Evolutionary conservation across 495 filamentous ascomycete species (phyloP), one percentile per base, ranked within the genome.

Genomic region (Talaromyces trachyspermus): DNA sequence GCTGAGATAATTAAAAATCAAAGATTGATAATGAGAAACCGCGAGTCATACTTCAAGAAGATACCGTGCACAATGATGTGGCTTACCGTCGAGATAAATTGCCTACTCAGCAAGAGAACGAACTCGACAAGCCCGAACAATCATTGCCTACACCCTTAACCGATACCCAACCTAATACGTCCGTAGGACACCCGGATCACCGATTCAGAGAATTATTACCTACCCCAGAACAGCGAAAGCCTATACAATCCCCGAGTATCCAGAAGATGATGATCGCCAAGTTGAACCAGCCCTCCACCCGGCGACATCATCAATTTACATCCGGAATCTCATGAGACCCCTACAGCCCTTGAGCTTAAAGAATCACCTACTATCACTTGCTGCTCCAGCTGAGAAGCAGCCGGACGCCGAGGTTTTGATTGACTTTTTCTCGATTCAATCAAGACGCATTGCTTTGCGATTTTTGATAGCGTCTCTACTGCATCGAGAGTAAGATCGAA

Each of bases 301-400:
- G 9, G 88, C 88, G 2, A 98, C 92, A 5, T 60, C 83, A 25
- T 81, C 88, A 32, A 71, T 98, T 39, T 98, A 96, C 68, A 94
- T 98, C 56, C 83, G 84, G 55, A 80, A 95, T 54, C 77, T 98
- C 37, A 89, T 94, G 81, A 79, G 92, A 33, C 92, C 92, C 12
- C 71, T 98, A 7, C 85, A 85, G 50, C 75, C 77, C 2, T 56
- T 56, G 4, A 59, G 66, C 1, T 74, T 98, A 5, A 76, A 76
- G 46, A 72, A 74, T 0, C 83, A 95, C 55, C 66, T 98, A 18
- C 49, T 77, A 22, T 62, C 69, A 12, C 74, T 95, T 27, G 88
- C 86, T 11, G 69, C 84, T 2, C 64, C 81, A 1, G 72, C 78
- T 4, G 73, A 70, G 25, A 45, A 60, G 27, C 57, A 69, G 8